phyloP scores from a whole-genome alignment of 768 basidiomycete genomes.

The Collybia sp. region DNA sequence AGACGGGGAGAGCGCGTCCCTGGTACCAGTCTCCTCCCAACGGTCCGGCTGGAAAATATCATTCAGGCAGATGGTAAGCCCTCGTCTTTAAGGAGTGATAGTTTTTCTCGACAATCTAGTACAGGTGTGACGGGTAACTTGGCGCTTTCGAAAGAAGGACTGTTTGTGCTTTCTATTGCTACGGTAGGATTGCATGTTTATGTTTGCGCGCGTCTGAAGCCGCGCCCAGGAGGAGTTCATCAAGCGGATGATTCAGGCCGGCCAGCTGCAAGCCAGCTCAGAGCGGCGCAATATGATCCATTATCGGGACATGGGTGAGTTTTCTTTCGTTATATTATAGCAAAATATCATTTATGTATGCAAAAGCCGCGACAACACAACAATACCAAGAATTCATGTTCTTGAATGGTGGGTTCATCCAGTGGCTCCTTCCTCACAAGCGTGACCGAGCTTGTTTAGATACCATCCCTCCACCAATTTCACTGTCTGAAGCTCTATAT shows the following conservation, averaged over 20 bases:
- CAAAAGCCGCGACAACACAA: constrained; percentile 50
- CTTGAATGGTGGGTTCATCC: constrained; percentile 45
- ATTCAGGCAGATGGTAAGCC: constrained; percentile 73
- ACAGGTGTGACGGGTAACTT: constrained; percentile 56
- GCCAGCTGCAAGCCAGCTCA: constrained; percentile 57
- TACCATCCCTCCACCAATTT: constrained; percentile 59
- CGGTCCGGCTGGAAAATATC: constrained; percentile 67
- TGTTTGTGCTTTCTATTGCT: constrained; percentile 71
- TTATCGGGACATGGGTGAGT: constrained; percentile 75
- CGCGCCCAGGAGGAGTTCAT: constrained; percentile 76
- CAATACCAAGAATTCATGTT: constrained; percentile 71
- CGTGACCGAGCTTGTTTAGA: constrained; percentile 32
- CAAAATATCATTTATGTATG: neutral
- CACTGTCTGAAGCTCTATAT: constrained; percentile 55
- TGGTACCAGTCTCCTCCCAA: constrained; percentile 66
- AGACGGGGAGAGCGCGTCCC: constrained; percentile 39
- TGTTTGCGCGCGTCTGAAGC: constrained; percentile 4
- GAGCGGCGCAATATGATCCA: constrained; percentile 55
- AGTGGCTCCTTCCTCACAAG: neutral
- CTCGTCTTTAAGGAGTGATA: neutral
- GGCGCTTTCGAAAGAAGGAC: constrained; percentile 70
- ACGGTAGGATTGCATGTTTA: constrained; percentile 43
- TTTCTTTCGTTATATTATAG: neutral
- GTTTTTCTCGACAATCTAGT: constrained; percentile 4
- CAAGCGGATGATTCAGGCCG: constrained; percentile 67